Percentiles rank a stretch among this genome's conserved stretches.
Conservation (phyloP, 306 rosid species). For the Casuarina equisetifolia region DNA sequence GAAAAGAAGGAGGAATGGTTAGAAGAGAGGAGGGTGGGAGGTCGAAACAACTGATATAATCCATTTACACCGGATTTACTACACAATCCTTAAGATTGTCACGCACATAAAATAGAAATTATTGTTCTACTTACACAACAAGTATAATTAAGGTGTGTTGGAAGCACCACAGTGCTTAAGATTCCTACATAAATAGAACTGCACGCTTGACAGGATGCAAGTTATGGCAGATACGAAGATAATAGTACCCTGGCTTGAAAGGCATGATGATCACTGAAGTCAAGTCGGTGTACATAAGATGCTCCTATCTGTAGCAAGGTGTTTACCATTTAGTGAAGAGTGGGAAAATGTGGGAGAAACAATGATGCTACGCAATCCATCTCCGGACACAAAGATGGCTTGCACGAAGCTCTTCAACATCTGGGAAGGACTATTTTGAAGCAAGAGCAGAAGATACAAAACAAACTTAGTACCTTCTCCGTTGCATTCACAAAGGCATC, state of each 20-base stretch:
- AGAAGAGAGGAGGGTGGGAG: neutral
- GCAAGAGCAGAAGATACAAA: neutral
- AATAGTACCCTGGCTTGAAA: conserved; percentile 56
- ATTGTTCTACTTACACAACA: neutral
- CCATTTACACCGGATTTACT: neutral
- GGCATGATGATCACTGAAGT: conserved; percentile 81
- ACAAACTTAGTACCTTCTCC: conserved; percentile 52
- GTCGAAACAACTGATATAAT: neutral
- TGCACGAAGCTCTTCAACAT: conserved; percentile 8
- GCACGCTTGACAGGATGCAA: neutral
- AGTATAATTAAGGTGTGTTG: neutral
- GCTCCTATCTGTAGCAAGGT: conserved; percentile 68
- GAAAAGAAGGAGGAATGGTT: neutral
- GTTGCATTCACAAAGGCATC: conserved; percentile 67
- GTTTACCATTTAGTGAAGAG: conserved; percentile 33
- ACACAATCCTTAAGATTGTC: neutral
- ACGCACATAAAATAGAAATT: neutral
- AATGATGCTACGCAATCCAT: conserved; percentile 6
- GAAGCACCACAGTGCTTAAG: neutral
- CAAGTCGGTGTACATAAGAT: conserved; percentile 59
- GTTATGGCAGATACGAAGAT: conserved; percentile 4
- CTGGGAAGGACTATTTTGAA: conserved; percentile 16
- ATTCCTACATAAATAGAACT: neutral
- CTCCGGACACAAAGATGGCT: neutral
- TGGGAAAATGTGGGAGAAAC: conserved; percentile 1